Evolutionary conservation across 2,329 filamentous ascomycete species (phyloP).

Genomic region (Penicillium italicum): DNA sequence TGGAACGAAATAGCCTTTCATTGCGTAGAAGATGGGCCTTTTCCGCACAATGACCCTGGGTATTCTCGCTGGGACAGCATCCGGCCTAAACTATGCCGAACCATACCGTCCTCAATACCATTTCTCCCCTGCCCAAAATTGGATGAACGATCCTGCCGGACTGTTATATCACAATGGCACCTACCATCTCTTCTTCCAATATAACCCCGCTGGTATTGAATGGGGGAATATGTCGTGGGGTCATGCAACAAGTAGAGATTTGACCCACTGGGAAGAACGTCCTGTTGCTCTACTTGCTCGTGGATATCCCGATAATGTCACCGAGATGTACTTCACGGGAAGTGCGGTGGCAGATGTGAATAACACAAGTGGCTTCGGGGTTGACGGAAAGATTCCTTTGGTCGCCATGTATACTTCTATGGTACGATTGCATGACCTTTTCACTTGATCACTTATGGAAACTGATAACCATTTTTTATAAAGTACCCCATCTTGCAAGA

Average conservation of each 20-base stretch:
- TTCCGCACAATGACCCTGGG: not conserved
- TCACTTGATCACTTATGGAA: not conserved
- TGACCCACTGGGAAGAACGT: slow-evolving; percentile 62
- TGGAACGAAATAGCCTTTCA: not conserved
- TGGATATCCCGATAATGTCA: slow-evolving; percentile 45
- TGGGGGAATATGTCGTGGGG: slow-evolving; percentile 28
- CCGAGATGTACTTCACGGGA: slow-evolving; percentile 51
- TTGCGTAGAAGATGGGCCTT: not conserved
- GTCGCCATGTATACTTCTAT: slow-evolving; percentile 58
- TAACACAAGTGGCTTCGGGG: slow-evolving; percentile 65
- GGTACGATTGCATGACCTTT: slow-evolving; percentile 12
- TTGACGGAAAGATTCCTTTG: slow-evolving; percentile 57
- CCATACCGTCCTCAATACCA: slow-evolving; percentile 11
- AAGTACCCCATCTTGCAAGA: slow-evolving; percentile 23
- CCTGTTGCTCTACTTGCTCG: slow-evolving; percentile 53
- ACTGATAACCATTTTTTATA: not conserved
- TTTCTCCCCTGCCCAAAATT: slow-evolving; percentile 7
- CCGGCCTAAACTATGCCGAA: slow-evolving; percentile 8
- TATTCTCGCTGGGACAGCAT: slow-evolving; percentile 8
- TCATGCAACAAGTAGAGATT: slow-evolving; percentile 25
- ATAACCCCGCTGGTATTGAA: slow-evolving; percentile 17
- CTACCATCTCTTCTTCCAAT: slow-evolving; percentile 26
- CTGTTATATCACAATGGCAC: slow-evolving; percentile 17
- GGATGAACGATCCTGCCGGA: slow-evolving; percentile 23
- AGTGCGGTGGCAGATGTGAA: slow-evolving; percentile 59